Base-by-base conservation (phyloP, 192 early-diverging fungal species). In the Geosiphon pyriformis region DNA sequence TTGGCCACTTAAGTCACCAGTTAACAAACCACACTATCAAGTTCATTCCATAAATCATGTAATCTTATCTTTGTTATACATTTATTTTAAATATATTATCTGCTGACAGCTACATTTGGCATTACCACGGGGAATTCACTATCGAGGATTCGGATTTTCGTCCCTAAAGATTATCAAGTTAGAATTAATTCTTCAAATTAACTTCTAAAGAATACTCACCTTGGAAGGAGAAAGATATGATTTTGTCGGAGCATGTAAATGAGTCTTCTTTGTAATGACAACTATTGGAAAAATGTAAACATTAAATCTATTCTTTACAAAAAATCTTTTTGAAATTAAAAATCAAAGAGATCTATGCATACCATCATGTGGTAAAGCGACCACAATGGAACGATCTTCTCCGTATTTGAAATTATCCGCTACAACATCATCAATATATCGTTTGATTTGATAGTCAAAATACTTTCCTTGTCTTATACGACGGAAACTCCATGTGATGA, bases 381-480 rank as follows among this genome's bases (percentile, higher is more conserved):
- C 91, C 61, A 98, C 83, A 61, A 98, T 94, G n/a, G 83, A 80
- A 29, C 83, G 65, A 72, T 92, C 88, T 68, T 87, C 77, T 29
- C 92, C 92, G 72, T 82, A 94, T 73, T 86, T 78, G 74, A 98
- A 98, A 78, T 95, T 92, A 71, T 95, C 94, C 2, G 92, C 90
- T 7, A 95, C 93, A 20, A 98, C 87, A 11, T 78, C 70, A 42
- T 92, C 89, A 1, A 78, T 62, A 57, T 92, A 98, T 71, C 90
- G 82, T 74, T 94, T 94, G 76, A 98, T 94, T 12, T 82, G 81
- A 75, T 98, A 98, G 61, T 91, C 89, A 65, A 87, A 80, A 2
- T 82, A 77, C 35, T 90, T 86, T 8, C 90, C 91, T 42, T 77
- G 74, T 74, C 89, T 88, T n/a, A 90, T 89, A 4, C 86, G 77